Base-by-base conservation (phyloP, 164 flowering plant genomes). In the Cinnamomum micranthum region DNA sequence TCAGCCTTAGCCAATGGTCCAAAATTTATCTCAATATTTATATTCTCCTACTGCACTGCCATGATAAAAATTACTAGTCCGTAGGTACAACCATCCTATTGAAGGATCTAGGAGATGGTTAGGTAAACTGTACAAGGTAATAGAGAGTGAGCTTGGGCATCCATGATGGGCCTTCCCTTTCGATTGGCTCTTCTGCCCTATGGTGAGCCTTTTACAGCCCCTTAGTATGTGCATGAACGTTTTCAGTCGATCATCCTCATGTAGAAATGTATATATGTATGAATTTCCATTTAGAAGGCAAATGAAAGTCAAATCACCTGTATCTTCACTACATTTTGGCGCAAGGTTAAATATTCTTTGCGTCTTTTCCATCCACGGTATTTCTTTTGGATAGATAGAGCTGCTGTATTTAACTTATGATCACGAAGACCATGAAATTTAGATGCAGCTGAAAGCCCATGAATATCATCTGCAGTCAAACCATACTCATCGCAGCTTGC, bases 341-440 rank as follows among this genome's bases (percentile, higher is more conserved):
- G 93, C 62, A 91, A 70, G 62, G 91, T 74, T 41, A 92, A 84
- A 82, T 88, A 96, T 60, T 93, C 90, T 68, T 90, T 92, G 14
- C 98, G 92, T 22, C 91, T 90, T 85, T 93, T 93, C 88, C 90
- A 96, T 70, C 97, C 95, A 73, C 95, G 88, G 74, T 86, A 96
- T 64, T 96, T 96, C 88, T 92, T 96, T 85, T 96, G 99, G 80
- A 96, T 96, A 25, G 95, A 90, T 31, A 93, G 79, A 66, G 98
- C 98, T 77, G 98, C 98, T 62, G 80, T 81, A 74, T 80, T 75
- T 62, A 78, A 72, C 50, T 86, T 88, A 73, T 85, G 67, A 77
- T 89, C 91, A 70, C 88, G 88, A 7, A 76, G 50, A 75, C 78
- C 80, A 62, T 86, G 86, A 65, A 87, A 66, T 83, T 83, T 93